A percentile compares a stretch with the other conserved stretches of the same genome.
phyloP scores from a whole-genome alignment of 208 protist genomes.

The Trypanosoma congolense region DNA sequence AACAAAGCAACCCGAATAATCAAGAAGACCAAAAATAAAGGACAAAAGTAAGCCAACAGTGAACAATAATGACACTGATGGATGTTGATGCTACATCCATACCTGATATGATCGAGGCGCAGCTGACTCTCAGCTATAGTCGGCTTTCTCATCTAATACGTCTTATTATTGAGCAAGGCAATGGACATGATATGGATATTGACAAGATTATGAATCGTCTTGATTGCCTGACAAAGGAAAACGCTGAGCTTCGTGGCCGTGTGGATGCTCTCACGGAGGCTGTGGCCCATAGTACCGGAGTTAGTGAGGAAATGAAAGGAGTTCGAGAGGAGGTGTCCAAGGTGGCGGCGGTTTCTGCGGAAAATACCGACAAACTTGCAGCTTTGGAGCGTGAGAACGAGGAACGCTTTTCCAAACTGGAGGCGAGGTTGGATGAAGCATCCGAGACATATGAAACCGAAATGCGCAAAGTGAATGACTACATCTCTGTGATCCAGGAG shows the following conservation, averaged over 20 bases:
- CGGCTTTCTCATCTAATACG: slow-evolving; percentile 72
- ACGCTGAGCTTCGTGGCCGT: slow-evolving; percentile 34
- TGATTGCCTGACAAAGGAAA: slow-evolving; percentile 44
- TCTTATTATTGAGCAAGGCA: slow-evolving; percentile 79
- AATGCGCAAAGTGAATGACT: slow-evolving; percentile 15
- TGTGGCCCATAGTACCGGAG: slow-evolving; percentile 4
- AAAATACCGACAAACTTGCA: slow-evolving; percentile 8
- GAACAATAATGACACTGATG: slow-evolving; percentile 63
- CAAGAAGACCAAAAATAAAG: too few species aligned
- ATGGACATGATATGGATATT: slow-evolving; percentile 78
- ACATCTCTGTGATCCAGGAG: slow-evolving; percentile 4
- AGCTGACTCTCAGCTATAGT: slow-evolving; percentile 87
- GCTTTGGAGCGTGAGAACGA: background rate
- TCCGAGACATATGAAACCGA: slow-evolving; percentile 3
- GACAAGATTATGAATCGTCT: slow-evolving; percentile 48
- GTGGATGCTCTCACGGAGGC: slow-evolving; percentile 36
- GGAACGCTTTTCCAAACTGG: slow-evolving; percentile 2
- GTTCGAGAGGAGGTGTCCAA: slow-evolving; percentile 15
- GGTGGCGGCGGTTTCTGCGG: slow-evolving; percentile 8
- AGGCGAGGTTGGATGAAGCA: slow-evolving; percentile 8
- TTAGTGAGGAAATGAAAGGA: slow-evolving; percentile 18
- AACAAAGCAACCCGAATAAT: too few species aligned
- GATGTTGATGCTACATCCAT: slow-evolving; percentile 68
- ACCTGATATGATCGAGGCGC: slow-evolving; percentile 88
- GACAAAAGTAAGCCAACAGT: too few species aligned